Evolutionary conservation across 2,329 filamentous ascomycete species (phyloP), one percentile per base, ranked within the genome.

Genomic region (Fusarium torreyae): DNA sequence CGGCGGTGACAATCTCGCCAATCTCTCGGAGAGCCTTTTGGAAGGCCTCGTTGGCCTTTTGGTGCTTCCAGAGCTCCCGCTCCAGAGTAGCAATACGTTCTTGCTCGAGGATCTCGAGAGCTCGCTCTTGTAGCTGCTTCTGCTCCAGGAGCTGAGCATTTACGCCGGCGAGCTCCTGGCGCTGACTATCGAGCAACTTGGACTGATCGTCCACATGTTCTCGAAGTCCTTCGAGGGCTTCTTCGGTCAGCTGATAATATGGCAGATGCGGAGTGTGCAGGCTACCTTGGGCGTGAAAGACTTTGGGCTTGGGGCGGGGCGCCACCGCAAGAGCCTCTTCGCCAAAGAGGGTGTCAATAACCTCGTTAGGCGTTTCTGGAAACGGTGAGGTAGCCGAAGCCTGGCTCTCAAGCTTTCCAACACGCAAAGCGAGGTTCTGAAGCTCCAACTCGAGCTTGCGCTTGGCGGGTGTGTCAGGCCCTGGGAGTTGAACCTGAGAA

Each of bases 41-140:
- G 87, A 98, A 99, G 74, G 96, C 97, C 81, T 97, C 91, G 81
- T 99, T 99, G 77, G 97, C 96, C 82, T 98, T 96, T 79, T 97
- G 94, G 77, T 98, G 94, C 82, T 98, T 98, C 85, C 92, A 94
- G 63, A 99, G 86, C 81, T 99, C 96, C 62, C 95, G 89, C 82
- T 98, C 95, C 40, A 98, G 86, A 36, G 93, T 91, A 55, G 93
- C 91, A 69, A 98, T 95, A 73, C 96, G 94, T 79, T 94, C 91
- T 70, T 92, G 89, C 80, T 97, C 94, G 54, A 97, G 91, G 66
- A 92, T 88, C 73, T 92, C 91, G 57, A 97, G 89, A 33, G 93
- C 92, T 76, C 90, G 89, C 79, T 94, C 92, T 77, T 97, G 94
- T 68, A 94, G 88, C 76, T 92, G 90, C 79, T 96, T 93, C 78